These are phyloP conservation scores for Mycena filopes DNA, from an alignment of 768 basidiomycete species.

Conservation along the genomic window DNA sequence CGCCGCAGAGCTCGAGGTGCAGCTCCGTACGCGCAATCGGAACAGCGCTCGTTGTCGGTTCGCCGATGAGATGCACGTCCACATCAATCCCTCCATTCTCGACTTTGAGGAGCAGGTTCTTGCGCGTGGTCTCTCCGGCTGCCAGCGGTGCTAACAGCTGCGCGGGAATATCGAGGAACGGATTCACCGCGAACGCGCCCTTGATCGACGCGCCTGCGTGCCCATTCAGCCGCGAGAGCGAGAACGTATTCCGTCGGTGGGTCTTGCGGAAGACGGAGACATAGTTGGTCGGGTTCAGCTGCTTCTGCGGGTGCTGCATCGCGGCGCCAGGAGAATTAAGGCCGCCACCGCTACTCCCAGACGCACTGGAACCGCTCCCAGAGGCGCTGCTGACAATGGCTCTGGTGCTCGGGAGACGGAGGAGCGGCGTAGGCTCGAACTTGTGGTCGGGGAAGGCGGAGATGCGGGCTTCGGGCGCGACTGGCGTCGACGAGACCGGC, in stretches of 20 bases:
- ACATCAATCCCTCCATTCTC: conserved; percentile 54
- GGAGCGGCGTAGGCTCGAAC: conserved; percentile 12
- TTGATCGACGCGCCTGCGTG: conserved; percentile 40
- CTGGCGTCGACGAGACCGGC: conserved; percentile 14
- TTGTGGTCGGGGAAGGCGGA: conserved; percentile 29
- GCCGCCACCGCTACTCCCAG: no score
- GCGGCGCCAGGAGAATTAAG: not conserved
- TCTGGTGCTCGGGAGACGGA: conserved; percentile 7
- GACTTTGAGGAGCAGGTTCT: conserved; percentile 53
- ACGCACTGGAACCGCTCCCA: no score
- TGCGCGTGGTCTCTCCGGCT: conserved; percentile 41
- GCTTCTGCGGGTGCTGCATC: not conserved
- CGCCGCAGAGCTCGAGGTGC: conserved; percentile 44
- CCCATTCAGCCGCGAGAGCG: conserved; percentile 28
- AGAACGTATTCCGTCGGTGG: conserved; percentile 31
- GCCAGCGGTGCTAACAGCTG: conserved; percentile 46
- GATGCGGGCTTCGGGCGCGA: conserved; percentile 18
- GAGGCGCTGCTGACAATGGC: no score
- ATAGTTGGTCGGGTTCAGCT: conserved; percentile 43
- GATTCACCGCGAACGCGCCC: conserved; percentile 53
- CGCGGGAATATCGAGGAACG: conserved; percentile 50
- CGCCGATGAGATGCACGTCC: conserved; percentile 50
- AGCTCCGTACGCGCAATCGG: conserved; percentile 41
- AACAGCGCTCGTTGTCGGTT: conserved; percentile 18
- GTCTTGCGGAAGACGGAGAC: conserved; percentile 46